Evolutionary conservation across 2,329 filamentous ascomycete species (phyloP).

Genomic region (Cytospora schulzeri): DNA sequence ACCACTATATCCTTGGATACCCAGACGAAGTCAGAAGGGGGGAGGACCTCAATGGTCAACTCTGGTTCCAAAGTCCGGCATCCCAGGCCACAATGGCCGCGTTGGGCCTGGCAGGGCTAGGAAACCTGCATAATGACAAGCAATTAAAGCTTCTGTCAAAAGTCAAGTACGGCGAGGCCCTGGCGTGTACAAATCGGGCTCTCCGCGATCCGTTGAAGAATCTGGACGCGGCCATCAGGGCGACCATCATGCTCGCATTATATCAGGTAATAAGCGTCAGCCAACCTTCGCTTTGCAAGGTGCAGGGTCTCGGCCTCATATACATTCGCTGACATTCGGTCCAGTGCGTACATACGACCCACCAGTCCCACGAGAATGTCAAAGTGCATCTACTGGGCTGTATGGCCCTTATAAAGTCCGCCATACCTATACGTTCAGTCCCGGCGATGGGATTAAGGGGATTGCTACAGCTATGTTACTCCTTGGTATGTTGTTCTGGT

Average conservation of each 20-base stretch:
- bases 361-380: constrained; percentile 50
- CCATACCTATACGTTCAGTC: constrained; percentile 42
- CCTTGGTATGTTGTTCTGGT: constrained; percentile 48
- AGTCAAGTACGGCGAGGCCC: constrained; percentile 55
- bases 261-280: constrained; percentile 54
- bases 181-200: constrained; percentile 49
- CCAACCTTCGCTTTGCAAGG: background rate
- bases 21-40: constrained; percentile 50
- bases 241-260: constrained; percentile 60
- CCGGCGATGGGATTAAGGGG: constrained; percentile 51
- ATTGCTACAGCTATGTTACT: constrained; percentile 58
- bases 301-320: background rate
- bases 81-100: constrained; percentile 56
- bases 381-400: constrained; percentile 62
- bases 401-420: constrained; percentile 56
- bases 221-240: constrained; percentile 50
- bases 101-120: constrained; percentile 59
- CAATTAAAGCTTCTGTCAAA: constrained; percentile 50
- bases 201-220: constrained; percentile 40
- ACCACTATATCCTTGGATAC: constrained; percentile 53
- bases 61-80: constrained; percentile 43
- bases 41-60: constrained; percentile 40
- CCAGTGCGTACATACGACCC: constrained; percentile 33
- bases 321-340: background rate
- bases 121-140: constrained; percentile 53